phyloP scores from a whole-genome alignment of 2,329 filamentous ascomycete genomes.

The Fusarium algeriense region DNA sequence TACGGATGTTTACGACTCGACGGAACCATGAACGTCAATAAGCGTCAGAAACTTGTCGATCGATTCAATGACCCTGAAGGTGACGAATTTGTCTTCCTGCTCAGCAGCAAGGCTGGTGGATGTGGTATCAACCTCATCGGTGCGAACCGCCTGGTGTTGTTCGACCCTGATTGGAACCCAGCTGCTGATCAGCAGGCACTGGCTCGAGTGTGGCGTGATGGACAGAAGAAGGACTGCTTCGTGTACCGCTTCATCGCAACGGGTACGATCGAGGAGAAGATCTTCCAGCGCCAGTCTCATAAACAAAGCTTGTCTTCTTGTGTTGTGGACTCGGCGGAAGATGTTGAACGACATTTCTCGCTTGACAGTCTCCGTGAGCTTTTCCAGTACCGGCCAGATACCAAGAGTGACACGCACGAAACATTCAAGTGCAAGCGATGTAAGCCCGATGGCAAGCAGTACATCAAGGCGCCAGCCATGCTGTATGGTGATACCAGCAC shows the following conservation, averaged over 20 bases:
- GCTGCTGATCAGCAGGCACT: conserved; percentile 97
- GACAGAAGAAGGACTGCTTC: conserved; percentile 99
- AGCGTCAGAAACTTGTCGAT: conserved; percentile 96
- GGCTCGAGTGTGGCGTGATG: conserved; percentile 97
- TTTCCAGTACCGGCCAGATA: conserved; percentile 90
- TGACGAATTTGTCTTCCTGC: conserved; percentile 91
- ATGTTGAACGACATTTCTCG: conserved; percentile 96
- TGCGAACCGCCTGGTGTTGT: conserved; percentile 92
- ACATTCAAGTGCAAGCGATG: conserved; percentile 99
- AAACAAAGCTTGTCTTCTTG: conserved; percentile 97
- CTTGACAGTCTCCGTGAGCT: conserved; percentile 90
- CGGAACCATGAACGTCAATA: conserved; percentile 97
- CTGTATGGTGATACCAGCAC: conserved; percentile 97
- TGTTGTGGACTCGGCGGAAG: conserved; percentile 95
- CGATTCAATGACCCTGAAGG: conserved; percentile 96
- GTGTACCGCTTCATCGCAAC: conserved; percentile 99
- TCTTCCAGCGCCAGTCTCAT: conserved; percentile 98
- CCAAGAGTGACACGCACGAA: conserved; percentile 93
- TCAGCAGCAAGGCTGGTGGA: conserved; percentile 95
- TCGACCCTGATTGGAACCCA: conserved; percentile 98
- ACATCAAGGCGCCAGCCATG: conserved; percentile 92
- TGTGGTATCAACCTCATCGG: conserved; percentile 97
- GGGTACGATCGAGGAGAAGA: conserved; percentile 98
- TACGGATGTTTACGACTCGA: conserved; percentile 93
- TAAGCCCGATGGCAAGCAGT: conserved; percentile 86